These are phyloP conservation scores for Chaetomium sp. DNA, from an alignment of 2,329 filamentous ascomycete species.

Conservation along the genomic window DNA sequence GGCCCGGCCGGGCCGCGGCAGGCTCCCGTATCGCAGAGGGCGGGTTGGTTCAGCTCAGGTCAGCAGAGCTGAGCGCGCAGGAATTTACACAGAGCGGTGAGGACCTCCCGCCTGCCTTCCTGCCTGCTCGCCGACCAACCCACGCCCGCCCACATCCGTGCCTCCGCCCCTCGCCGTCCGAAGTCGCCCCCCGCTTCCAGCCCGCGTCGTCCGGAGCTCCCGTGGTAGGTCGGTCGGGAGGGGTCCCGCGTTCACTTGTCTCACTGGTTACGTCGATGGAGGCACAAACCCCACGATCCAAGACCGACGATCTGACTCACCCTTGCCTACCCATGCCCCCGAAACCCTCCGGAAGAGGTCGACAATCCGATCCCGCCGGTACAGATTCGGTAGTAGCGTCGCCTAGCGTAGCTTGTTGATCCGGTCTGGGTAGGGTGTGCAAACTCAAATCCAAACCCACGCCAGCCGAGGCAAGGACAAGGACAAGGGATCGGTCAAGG, in stretches of 20 bases:
- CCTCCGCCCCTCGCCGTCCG: neutral
- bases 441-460: neutral
- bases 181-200: neutral
- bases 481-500: neutral
- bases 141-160: neutral
- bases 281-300: neutral
- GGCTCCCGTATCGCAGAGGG: neutral
- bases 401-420: neutral
- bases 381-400: neutral
- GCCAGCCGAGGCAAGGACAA: neutral
- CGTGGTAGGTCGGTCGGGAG: neutral
- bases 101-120: neutral
- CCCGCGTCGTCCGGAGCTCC: neutral
- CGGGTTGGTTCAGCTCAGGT: neutral
- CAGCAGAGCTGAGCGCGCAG: neutral
- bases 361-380: neutral
- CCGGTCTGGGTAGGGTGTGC: slow-evolving; percentile 12
- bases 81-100: neutral
- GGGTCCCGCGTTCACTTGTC: neutral
- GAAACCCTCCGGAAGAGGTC: neutral
- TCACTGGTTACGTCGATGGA: neutral
- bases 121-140: neutral
- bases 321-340: neutral
- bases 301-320: slow-evolving; percentile 1
- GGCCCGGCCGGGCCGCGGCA: slow-evolving; percentile 9